Percentiles rank a stretch among this genome's conserved stretches.
These are phyloP conservation scores for Linnemannia exigua DNA, from an alignment of 192 early-diverging fungal genomes.

Conservation along the genomic window DNA sequence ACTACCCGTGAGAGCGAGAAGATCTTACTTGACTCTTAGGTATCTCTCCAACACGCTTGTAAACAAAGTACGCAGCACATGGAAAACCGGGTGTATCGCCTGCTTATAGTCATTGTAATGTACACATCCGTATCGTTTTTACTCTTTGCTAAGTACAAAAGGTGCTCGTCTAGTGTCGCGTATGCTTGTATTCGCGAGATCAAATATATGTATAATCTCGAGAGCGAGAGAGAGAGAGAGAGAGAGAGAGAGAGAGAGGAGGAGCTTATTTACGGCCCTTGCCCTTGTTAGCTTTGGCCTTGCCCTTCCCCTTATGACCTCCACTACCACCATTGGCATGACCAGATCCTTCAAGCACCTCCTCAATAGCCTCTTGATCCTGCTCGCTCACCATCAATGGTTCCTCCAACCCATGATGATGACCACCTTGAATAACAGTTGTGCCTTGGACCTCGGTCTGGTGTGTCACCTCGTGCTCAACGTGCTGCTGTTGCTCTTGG, in stretches of 20 bases:
- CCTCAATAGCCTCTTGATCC: slow-evolving; percentile 19
- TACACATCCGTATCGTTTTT: no score
- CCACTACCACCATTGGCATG: neutral
- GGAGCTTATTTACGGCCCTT: slow-evolving; percentile 43
- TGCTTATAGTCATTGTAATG: no score
- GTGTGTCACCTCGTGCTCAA: neutral
- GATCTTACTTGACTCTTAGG: neutral
- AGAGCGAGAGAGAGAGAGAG: no score
- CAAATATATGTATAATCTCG: neutral
- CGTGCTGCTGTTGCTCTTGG: slow-evolving; percentile 3
- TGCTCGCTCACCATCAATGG: slow-evolving; percentile 28
- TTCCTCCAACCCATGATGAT: slow-evolving; percentile 18
- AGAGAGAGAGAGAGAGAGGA: neutral
- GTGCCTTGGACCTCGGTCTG: neutral
- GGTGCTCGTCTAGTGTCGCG: no score
- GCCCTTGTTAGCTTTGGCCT: slow-evolving; percentile 62
- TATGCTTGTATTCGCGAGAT: neutral
- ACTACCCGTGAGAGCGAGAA: neutral
- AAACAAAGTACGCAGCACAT: no score
- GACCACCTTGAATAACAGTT: neutral
- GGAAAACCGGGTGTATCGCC: no score
- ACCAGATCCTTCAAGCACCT: slow-evolving; percentile 6
- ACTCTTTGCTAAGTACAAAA: no score
- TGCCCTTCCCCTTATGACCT: slow-evolving; percentile 27
- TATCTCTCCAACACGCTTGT: no score